Evolutionary conservation across 805 yeast genomes (phyloP).

Genomic region (Candida tibetensis): DNA sequence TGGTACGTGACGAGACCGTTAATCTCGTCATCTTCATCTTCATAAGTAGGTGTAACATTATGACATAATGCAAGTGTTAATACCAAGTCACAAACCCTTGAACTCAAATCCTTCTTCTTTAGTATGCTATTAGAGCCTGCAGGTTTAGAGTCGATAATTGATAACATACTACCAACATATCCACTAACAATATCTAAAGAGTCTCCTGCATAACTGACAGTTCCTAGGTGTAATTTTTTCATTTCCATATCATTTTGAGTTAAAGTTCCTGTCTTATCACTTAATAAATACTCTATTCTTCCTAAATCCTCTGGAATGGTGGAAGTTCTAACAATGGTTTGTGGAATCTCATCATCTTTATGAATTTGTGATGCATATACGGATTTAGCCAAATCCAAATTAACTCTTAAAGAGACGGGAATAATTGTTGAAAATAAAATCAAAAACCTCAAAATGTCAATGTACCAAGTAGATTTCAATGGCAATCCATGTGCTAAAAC

Average conservation of each 20-base stretch:
- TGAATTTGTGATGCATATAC: slow-evolving; percentile 96
- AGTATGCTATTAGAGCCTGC: slow-evolving; percentile 9
- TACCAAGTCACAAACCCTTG: slow-evolving; percentile 76
- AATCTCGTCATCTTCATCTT: slow-evolving; percentile 61
- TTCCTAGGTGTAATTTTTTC: slow-evolving; percentile 88
- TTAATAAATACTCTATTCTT: slow-evolving; percentile 84
- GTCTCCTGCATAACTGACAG: slow-evolving; percentile 89
- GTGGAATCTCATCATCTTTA: slow-evolving; percentile 75
- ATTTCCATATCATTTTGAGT: slow-evolving; percentile 98
- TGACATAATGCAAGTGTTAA: slow-evolving; percentile 91
- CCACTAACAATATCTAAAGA: slow-evolving; percentile 84
- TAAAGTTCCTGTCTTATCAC: slow-evolving; percentile 95
- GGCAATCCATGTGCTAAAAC: slow-evolving; percentile 80
- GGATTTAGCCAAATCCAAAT: slow-evolving; percentile 90
- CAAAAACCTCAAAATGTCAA: slow-evolving; percentile 85
- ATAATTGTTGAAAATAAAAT: slow-evolving; percentile 92
- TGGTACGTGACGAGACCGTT: slow-evolving; percentile 59
- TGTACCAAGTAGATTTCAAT: slow-evolving; percentile 66
- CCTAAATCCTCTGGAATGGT: slow-evolving; percentile 98
- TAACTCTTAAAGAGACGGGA: slow-evolving; percentile 93
- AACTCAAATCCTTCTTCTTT: slow-evolving; percentile 66
- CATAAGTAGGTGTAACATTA: slow-evolving; percentile 89
- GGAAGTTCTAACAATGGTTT: slow-evolving; percentile 91
- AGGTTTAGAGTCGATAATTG: slow-evolving; percentile 21
- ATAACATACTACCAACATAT: slow-evolving; percentile 43